These are phyloP conservation scores for Neophaeococcomyces mojaviensis DNA, from an alignment of 2,329 filamentous ascomycete species.

Conservation along the genomic window DNA sequence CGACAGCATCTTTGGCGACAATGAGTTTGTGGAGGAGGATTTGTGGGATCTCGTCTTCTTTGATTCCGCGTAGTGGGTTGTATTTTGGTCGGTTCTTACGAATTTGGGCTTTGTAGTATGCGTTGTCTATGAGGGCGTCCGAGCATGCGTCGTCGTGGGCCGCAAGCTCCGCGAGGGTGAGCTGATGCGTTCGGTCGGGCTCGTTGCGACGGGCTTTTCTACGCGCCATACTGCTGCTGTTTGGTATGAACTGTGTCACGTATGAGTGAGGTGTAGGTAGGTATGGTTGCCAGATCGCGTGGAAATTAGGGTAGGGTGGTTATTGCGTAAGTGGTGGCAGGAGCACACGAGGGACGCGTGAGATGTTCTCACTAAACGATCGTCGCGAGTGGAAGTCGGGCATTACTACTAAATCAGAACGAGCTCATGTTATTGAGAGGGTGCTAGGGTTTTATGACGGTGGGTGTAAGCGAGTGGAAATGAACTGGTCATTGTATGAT, in stretches of 20 bases:
- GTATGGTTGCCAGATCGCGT: not conserved
- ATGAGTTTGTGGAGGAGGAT: constrained; percentile 61
- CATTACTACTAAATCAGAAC: not conserved
- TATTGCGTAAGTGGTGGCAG: not conserved
- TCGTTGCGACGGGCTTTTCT: constrained; percentile 11
- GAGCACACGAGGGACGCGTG: not conserved
- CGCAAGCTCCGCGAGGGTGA: constrained; percentile 80
- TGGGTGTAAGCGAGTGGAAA: not conserved
- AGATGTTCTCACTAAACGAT: not conserved
- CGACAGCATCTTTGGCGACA: constrained; percentile 61
- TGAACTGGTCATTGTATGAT: no score
- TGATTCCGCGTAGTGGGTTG: constrained; percentile 71
- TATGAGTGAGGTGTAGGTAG: not conserved
- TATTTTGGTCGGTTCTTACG: constrained; percentile 90
- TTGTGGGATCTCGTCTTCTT: constrained; percentile 53
- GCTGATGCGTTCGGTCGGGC: constrained; percentile 47
- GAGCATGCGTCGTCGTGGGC: constrained; percentile 94
- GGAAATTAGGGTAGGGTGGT: not conserved
- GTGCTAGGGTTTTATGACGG: not conserved
- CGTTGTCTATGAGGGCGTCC: constrained; percentile 89
- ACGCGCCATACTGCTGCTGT: constrained; percentile 16
- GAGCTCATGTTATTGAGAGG: no score
- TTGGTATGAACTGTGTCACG: constrained; percentile 1
- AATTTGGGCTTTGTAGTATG: constrained; percentile 94
- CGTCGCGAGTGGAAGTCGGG: not conserved